Conservation (phyloP, 2,329 filamentous ascomycete genomes). For the Alternaria viburni region DNA sequence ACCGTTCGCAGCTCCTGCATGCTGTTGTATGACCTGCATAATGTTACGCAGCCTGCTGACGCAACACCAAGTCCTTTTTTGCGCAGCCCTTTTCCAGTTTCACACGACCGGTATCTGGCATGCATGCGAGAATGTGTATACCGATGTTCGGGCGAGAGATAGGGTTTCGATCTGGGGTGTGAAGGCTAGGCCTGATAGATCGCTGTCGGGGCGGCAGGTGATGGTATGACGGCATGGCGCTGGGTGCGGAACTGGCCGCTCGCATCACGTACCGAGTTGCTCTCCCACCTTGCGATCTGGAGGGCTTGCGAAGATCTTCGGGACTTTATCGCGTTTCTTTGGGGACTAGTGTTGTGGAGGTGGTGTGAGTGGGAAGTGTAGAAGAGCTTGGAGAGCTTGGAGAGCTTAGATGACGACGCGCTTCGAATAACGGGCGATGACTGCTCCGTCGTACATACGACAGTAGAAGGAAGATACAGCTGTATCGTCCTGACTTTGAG, state of each 20-base stretch:
- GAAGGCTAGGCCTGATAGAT: neutral
- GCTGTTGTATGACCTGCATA: conserved; percentile 12
- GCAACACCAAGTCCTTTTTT: conserved; percentile 3
- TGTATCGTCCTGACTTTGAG: neutral
- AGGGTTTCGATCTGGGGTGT: neutral
- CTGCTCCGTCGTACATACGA: neutral
- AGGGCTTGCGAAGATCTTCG: neutral
- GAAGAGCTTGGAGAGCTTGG: rapidly evolving
- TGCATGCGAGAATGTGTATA: conserved; percentile 1
- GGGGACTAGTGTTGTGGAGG: neutral
- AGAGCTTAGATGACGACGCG: neutral
- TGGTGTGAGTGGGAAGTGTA: neutral
- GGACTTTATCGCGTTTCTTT: neutral
- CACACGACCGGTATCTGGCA: neutral
- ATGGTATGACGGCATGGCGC: neutral
- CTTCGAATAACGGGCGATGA: rapidly evolving
- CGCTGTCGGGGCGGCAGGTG: neutral
- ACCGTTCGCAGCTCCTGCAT: conserved; percentile 3
- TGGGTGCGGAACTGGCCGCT: neutral
- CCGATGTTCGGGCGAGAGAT: conserved; percentile 4
- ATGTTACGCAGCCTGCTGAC: conserved; percentile 10
- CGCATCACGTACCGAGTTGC: neutral
- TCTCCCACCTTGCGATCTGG: neutral
- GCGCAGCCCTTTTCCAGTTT: neutral
- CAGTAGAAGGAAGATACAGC: rapidly evolving